Base-by-base conservation (phyloP, 2,329 filamentous ascomycete genomes). In the Moelleriella libera region DNA sequence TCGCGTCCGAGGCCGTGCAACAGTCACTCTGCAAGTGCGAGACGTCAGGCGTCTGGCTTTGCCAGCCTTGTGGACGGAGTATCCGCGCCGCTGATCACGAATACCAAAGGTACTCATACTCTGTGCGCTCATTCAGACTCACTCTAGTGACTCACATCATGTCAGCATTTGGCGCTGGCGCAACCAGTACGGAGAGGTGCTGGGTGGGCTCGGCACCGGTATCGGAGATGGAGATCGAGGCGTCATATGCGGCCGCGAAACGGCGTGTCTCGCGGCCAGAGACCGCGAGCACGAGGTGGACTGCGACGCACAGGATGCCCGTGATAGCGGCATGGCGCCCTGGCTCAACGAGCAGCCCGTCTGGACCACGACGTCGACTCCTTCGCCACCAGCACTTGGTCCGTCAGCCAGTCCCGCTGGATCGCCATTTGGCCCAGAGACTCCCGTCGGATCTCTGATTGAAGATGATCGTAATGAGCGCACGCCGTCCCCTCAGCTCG, bases 181-280 rank as follows among this genome's bases (percentile, higher is more conserved):
- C 45, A 86, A 79, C 41, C 80, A 87, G 29, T 96, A 95, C 61
- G 83, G 82, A 12, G 84, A 87, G 53, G 80, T 87, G 0, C 83
- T 89, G 3, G 82, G 80, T 21, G 86, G 87, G 2, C 72, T 94
- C 0, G 88, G 88, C 29, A 89, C 85, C 0, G 89, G 89, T 5
- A 87, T 94, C 31, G 88, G 88, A 42, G 87, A 94, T 55, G 88
- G 88, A 32, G 82, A 88, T 57, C 83, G 90, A 55, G 89, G 88
- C 31, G 88, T 96, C 11, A 81, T 87, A 52, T 97, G 89, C 60
- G 89, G 88, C 0, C 79, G 87, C n/a, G 83, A 82, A 41, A 68
- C 69, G n/a, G 63, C 71, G 37, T 97, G 89, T 63, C 75, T 88
- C n/a, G 84, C 80, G 1, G 83, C 83, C 5, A 75, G 80, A 50